A percentile compares a stretch with the other conserved stretches of the same genome.
Evolutionary conservation across 192 early-diverging fungal genomes (phyloP).

Genomic region (Globomyces pollinis-pini): DNA sequence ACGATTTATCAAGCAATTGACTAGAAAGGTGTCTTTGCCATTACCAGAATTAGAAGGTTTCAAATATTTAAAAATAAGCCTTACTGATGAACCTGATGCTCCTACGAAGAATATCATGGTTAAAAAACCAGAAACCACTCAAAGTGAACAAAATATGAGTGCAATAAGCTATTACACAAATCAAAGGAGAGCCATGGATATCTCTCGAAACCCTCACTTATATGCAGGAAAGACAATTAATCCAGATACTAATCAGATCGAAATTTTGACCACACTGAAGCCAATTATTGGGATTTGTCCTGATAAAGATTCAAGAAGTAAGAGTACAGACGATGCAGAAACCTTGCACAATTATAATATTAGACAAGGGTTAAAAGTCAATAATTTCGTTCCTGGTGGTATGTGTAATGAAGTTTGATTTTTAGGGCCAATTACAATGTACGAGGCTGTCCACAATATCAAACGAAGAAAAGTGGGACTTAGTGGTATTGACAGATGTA

Average conservation of each 20-base stretch:
- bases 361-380: background rate
- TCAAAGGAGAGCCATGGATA: slow-evolving; percentile 5
- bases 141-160: background rate
- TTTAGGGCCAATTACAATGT: slow-evolving; percentile 13
- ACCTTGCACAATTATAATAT: background rate
- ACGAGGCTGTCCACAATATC: slow-evolving; percentile 21
- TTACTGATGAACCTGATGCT: background rate
- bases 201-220: background rate
- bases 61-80: too few relatives aligned
- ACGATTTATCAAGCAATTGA: too few relatives aligned
- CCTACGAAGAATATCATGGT: background rate
- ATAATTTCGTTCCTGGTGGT: too few relatives aligned
- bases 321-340: background rate
- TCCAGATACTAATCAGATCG: background rate
- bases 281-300: slow-evolving; percentile 1
- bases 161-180: background rate
- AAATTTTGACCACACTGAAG: background rate
- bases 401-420: background rate
- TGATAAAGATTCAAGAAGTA: background rate
- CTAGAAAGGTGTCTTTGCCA: too few relatives aligned
- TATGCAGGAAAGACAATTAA: background rate
- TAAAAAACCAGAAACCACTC: background rate
- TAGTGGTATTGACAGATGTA: slow-evolving; percentile 21
- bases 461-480: slow-evolving; percentile 20
- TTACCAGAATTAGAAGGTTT: too few relatives aligned